Conservation (phyloP, 208 protist genomes). For the Leishmania turanica region DNA sequence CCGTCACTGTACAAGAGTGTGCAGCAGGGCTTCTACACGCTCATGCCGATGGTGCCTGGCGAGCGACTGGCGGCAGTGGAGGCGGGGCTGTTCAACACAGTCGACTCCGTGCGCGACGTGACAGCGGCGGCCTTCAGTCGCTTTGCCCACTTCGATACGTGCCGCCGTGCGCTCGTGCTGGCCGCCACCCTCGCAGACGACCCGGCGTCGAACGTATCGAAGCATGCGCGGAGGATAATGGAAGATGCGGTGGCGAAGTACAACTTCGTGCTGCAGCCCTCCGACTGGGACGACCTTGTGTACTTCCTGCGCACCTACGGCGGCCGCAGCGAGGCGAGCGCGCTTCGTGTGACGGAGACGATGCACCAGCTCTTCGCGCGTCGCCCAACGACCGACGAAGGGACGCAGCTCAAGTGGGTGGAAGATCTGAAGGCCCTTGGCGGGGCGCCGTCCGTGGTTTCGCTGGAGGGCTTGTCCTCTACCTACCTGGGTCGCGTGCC, state of each 20-base stretch:
- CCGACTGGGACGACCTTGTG: slow-evolving; percentile 82
- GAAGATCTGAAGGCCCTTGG: slow-evolving; percentile 59
- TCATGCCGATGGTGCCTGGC: slow-evolving; percentile 79
- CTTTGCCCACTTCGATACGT: slow-evolving; percentile 79
- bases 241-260: slow-evolving; percentile 31
- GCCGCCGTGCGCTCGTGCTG: slow-evolving; percentile 80
- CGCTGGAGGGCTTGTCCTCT: slow-evolving; percentile 62
- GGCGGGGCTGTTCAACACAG: slow-evolving; percentile 62
- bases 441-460: slow-evolving; percentile 67
- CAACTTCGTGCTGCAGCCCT: slow-evolving; percentile 53
- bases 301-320: slow-evolving; percentile 82
- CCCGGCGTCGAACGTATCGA: slow-evolving; percentile 49
- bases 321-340: slow-evolving; percentile 49
- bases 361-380: slow-evolving; percentile 70
- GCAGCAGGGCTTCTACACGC: slow-evolving; percentile 77
- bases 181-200: slow-evolving; percentile 57
- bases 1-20: slow-evolving; percentile 81
- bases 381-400: slow-evolving; percentile 43
- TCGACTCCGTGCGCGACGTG: slow-evolving; percentile 78
- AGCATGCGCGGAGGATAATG: slow-evolving; percentile 41
- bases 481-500: slow-evolving; percentile 54
- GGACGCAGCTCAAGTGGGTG: slow-evolving; percentile 64
- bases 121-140: slow-evolving; percentile 65
- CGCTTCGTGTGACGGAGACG: slow-evolving; percentile 53
- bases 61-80: slow-evolving; percentile 63